Evolutionary conservation across 345 rosid genomes (phyloP).

Genomic region (Zanthoxylum bungeanum): DNA sequence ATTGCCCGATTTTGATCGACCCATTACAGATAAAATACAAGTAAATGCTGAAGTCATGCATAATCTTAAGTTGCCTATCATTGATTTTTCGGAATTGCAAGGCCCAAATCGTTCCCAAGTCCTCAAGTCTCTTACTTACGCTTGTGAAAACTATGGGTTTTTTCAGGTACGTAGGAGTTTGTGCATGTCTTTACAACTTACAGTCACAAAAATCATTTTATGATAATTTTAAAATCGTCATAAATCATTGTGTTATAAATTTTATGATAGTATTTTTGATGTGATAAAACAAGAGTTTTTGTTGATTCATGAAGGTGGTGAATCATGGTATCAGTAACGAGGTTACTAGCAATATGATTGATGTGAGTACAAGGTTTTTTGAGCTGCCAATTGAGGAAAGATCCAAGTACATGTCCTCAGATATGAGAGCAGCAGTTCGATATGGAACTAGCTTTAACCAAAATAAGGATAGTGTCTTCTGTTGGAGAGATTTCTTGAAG

Average conservation of each 20-base stretch:
- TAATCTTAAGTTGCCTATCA: conserved; percentile 60
- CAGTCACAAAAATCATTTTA: not conserved
- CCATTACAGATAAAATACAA: conserved; percentile 11
- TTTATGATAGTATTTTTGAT: too few relatives aligned
- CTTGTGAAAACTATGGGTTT: conserved; percentile 71
- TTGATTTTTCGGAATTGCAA: conserved; percentile 63
- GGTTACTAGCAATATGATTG: conserved; percentile 52
- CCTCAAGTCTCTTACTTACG: conserved; percentile 51
- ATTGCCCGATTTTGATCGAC: conserved; percentile 59
- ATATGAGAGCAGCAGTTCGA: conserved; percentile 66
- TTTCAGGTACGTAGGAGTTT: conserved; percentile 65
- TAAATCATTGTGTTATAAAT: too few relatives aligned
- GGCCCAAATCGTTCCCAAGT: conserved; percentile 51
- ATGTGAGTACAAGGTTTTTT: conserved; percentile 64
- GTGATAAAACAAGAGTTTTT: too few relatives aligned
- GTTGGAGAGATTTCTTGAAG: conserved; percentile 94
- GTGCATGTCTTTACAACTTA: not conserved
- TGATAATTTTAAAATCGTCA: too few relatives aligned
- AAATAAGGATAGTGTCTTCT: conserved; percentile 71
- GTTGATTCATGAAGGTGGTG: conserved; percentile 46
- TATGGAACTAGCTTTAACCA: conserved; percentile 95
- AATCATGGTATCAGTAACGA: conserved; percentile 68
- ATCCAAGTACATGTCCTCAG: conserved; percentile 72
- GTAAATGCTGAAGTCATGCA: conserved; percentile 13
- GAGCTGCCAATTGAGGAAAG: conserved; percentile 71